Base-by-base conservation (phyloP, 169 alveolate genomes). In the Fabrea salina region DNA sequence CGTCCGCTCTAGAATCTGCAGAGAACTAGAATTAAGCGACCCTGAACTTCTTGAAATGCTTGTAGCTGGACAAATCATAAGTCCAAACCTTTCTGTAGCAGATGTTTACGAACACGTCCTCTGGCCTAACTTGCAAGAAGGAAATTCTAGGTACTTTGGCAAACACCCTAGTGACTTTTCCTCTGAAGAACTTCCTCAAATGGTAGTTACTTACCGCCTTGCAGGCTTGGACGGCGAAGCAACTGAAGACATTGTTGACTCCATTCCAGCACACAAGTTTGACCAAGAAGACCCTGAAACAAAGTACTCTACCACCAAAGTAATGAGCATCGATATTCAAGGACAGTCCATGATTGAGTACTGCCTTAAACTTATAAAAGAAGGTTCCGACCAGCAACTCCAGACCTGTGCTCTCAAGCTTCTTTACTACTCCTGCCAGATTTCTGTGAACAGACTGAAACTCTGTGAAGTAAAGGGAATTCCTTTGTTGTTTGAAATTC, bases 221-320 rank as follows among this genome's bases (percentile, higher is more conserved):
- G 83, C 87, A 44, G 92, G 92, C n/a, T 53, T 87, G 5, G 92
- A 87, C 80, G 92, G 92, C 27, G 92, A 87, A 64, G 92, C 92
- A 4, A 81, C 86, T 35, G 92, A 87, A 56, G 88, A 87, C 41
- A 53, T 82, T 40, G 88, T 87, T 0, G 92, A 87, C 16, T 32
- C 32, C 6, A 40, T 87, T 4, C 76, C 64, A 30, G 92, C 61
- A 33, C 74, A 50, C 16, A 80, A 56, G 27, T 68, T 80, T 30
- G 2, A 40, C 0, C 16, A n/a, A 8, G 74, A n/a, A 8, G 78
- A 68, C 61, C 78, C 78, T 41, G 78, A 68, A 30, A 8, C 25
- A 19, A 68, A 68, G 32, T 68, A 68, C 66, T 13, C 16, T 7
- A 40, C 35, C 7, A 47, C 78, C 1, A 7, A 37, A 43, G 41